These are phyloP conservation scores for Ilex asprella DNA, from an alignment of 257 asterid species.

Conservation along the genomic window DNA sequence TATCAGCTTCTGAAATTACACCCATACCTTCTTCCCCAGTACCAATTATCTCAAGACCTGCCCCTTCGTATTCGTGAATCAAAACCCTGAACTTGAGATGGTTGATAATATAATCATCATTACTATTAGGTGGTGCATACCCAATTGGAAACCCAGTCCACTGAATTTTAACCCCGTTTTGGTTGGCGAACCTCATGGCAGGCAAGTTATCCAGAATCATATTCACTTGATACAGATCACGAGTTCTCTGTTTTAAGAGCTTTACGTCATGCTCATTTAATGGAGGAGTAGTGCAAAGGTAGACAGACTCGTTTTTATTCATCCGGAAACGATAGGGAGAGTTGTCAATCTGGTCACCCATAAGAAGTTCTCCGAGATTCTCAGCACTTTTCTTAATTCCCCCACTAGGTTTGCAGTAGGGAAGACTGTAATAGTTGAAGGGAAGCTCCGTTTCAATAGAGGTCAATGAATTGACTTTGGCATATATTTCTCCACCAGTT, in stretches of 20 bases:
- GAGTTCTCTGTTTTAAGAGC: slow-evolving; percentile 74
- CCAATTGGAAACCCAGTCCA: slow-evolving; percentile 88
- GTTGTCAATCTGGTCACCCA: slow-evolving; percentile 84
- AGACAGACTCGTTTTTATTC: slow-evolving; percentile 60
- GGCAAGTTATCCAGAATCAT: slow-evolving; percentile 76
- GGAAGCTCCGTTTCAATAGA: slow-evolving; percentile 82
- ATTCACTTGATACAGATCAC: slow-evolving; percentile 75
- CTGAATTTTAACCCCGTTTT: slow-evolving; percentile 58
- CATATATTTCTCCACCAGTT: slow-evolving; percentile 36
- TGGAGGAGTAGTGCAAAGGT: slow-evolving; percentile 60
- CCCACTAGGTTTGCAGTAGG: slow-evolving; percentile 52
- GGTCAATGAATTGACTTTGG: slow-evolving; percentile 77
- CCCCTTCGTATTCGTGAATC: slow-evolving; percentile 77
- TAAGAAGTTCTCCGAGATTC: slow-evolving; percentile 72
- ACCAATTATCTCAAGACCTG: slow-evolving; percentile 63
- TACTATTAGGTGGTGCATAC: slow-evolving; percentile 53
- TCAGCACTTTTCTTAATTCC: slow-evolving; percentile 78
- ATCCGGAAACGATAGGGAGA: slow-evolving; percentile 68
- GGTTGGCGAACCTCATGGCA: slow-evolving; percentile 63
- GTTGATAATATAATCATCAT: slow-evolving; percentile 65
- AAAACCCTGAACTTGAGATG: slow-evolving; percentile 67
- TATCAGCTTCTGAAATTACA: slow-evolving; percentile 60
- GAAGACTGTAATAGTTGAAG: slow-evolving; percentile 69
- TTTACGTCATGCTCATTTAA: slow-evolving; percentile 63
- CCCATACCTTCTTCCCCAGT: slow-evolving; percentile 76